Percentiles rank a stretch among this genome's conserved stretches.
Evolutionary conservation across 2,329 filamentous ascomycete genomes (phyloP).

Genomic region (Ambrosiella cleistominuta): DNA sequence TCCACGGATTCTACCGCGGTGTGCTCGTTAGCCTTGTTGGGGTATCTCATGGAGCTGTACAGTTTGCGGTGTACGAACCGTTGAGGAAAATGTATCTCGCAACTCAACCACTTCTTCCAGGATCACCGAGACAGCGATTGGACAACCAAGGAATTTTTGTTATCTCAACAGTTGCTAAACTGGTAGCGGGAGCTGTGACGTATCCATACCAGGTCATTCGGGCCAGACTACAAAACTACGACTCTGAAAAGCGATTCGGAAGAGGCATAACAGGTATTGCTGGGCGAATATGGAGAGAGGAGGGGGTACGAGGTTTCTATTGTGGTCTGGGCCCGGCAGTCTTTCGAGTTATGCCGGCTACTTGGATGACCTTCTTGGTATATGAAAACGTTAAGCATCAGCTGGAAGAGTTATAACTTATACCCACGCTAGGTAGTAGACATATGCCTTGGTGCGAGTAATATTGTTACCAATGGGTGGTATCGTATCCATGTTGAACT

Average conservation of each 20-base stretch:
- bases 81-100: constrained; percentile 38
- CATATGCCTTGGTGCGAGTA: not conserved
- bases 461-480: too few species aligned
- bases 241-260: constrained; percentile 57
- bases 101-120: constrained; percentile 17
- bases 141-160: constrained; percentile 58
- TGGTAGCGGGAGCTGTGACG: constrained; percentile 74
- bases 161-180: constrained; percentile 64
- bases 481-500: too few species aligned
- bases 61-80: constrained; percentile 88
- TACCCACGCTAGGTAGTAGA: not conserved
- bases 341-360: constrained; percentile 80
- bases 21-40: constrained; percentile 68
- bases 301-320: constrained; percentile 75
- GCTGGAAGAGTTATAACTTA: constrained; percentile 25
- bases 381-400: constrained; percentile 84
- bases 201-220: constrained; percentile 93
- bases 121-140: constrained; percentile 13
- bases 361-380: constrained; percentile 90
- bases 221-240: constrained; percentile 74
- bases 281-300: constrained; percentile 55
- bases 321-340: constrained; percentile 77
- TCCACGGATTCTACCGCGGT: constrained; percentile 72
- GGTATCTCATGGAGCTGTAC: constrained; percentile 80
- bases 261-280: constrained; percentile 54